Conservation (phyloP, 2,329 filamentous ascomycete genomes). For the Curvularia hawaiiensis region DNA sequence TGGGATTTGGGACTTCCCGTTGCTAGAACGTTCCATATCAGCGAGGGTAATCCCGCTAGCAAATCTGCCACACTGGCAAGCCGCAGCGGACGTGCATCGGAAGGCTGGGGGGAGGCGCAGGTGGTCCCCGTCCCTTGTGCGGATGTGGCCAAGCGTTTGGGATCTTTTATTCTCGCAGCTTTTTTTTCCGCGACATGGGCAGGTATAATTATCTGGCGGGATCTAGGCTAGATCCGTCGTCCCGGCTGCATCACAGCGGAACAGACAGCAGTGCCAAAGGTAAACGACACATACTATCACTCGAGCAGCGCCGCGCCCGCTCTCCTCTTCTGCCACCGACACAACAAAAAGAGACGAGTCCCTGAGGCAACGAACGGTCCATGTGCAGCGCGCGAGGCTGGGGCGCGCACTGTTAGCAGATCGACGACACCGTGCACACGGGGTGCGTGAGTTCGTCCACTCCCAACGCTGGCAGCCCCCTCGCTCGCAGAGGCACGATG, state of each 20-base stretch:
- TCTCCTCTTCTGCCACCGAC: neutral
- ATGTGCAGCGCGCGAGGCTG: constrained; percentile 33
- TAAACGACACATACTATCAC: too few relatives aligned
- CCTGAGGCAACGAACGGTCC: constrained; percentile 15
- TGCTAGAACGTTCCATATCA: constrained; percentile 44
- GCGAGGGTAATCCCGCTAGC: constrained; percentile 25
- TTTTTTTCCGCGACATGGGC: neutral
- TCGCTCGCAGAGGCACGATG: constrained; percentile 17
- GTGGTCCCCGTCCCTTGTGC: constrained; percentile 6
- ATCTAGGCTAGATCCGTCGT: neutral
- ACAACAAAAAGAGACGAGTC: neutral
- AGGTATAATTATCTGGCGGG: neutral
- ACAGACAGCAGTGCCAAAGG: neutral
- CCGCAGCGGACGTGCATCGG: constrained; percentile 29
- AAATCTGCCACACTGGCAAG: constrained; percentile 23
- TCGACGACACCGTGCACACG: constrained; percentile 27
- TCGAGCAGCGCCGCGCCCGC: too few relatives aligned
- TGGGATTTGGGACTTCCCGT: constrained; percentile 25
- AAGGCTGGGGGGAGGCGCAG: constrained; percentile 25
- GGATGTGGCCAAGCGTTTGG: neutral
- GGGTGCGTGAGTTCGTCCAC: constrained; percentile 13
- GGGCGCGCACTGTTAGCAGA: constrained; percentile 32
- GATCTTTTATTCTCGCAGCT: neutral
- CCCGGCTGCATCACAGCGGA: neutral
- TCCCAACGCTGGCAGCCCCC: constrained; percentile 11